phyloP scores from a whole-genome alignment of 148 eudicot species.

The Vaccinium macrocarpon region DNA sequence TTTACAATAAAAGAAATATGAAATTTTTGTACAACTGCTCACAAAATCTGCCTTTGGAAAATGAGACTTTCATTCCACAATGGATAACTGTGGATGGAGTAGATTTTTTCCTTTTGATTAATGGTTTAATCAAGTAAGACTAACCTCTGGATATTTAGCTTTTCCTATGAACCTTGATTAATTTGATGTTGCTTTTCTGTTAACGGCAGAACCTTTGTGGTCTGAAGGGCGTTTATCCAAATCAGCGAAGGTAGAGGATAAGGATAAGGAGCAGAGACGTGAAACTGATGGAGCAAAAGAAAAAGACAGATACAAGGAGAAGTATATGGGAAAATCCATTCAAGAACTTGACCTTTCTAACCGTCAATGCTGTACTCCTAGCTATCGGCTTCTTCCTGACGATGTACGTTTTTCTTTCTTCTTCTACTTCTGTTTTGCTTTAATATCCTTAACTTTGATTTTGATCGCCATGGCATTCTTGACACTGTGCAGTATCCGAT shows the following conservation, averaged over 20 bases:
- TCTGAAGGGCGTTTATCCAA: constrained; percentile 58
- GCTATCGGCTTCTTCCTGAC: constrained; percentile 90
- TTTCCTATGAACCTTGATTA: constrained; percentile 4
- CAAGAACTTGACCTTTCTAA: constrained; percentile 95
- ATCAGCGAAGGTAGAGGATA: constrained; percentile 56
- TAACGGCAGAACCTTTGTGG: constrained; percentile 64
- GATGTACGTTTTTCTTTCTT: constrained; percentile 49
- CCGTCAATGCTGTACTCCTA: constrained; percentile 89
- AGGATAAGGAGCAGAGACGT: constrained; percentile 71
- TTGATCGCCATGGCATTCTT: constrained; percentile 11
- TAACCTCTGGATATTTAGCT: not conserved
- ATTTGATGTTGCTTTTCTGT: constrained; percentile 13
- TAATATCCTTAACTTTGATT: not conserved
- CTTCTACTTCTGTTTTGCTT: constrained; percentile 17
- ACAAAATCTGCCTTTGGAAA: not conserved
- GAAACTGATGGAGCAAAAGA: constrained; percentile 71
- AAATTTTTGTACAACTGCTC: not conserved
- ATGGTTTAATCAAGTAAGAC: not conserved
- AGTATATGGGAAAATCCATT: constrained; percentile 75
- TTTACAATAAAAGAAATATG: not conserved
- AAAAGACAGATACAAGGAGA: constrained; percentile 57
- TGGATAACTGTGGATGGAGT: not conserved
- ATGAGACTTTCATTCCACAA: not conserved
- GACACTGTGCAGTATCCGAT: constrained; percentile 71
- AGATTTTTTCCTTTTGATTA: not conserved